phyloP scores from a whole-genome alignment of 148 eudicot genomes.

The Silene uniflora region DNA sequence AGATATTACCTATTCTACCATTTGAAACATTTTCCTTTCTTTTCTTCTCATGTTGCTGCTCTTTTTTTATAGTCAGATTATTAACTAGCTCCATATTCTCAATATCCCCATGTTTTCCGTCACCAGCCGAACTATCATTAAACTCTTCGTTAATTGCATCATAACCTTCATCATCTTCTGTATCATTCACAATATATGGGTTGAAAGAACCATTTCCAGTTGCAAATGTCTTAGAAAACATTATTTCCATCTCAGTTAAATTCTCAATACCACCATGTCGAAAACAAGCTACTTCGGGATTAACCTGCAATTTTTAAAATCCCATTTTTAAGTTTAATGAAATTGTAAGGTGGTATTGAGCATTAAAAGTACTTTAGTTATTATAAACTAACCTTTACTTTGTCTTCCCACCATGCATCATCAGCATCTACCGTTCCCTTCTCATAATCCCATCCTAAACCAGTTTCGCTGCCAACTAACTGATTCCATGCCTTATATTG shows the following conservation, averaged over 20 bases:
- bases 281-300: conserved; percentile 9
- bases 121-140: neutral
- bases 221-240: conserved; percentile 10
- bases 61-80: neutral
- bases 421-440: neutral
- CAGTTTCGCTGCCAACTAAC: neutral
- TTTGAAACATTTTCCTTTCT: neutral
- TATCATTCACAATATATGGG: neutral
- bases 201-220: neutral
- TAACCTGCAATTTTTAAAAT: neutral
- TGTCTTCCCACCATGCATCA: conserved; percentile 8
- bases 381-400: neutral
- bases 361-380: neutral
- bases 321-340: neutral
- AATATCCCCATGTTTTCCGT: neutral
- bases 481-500: conserved; percentile 1
- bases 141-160: neutral
- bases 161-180: neutral
- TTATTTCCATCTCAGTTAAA: conserved; percentile 4
- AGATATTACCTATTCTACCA: neutral
- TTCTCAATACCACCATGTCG: conserved; percentile 3
- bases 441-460: conserved; percentile 7
- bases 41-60: neutral
- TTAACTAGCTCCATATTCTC: neutral
- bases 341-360: neutral